Evolutionary conservation across 2,329 filamentous ascomycete species (phyloP), one percentile per base, ranked within the genome.

Genomic region (Aotearoamyces nothofagi): DNA sequence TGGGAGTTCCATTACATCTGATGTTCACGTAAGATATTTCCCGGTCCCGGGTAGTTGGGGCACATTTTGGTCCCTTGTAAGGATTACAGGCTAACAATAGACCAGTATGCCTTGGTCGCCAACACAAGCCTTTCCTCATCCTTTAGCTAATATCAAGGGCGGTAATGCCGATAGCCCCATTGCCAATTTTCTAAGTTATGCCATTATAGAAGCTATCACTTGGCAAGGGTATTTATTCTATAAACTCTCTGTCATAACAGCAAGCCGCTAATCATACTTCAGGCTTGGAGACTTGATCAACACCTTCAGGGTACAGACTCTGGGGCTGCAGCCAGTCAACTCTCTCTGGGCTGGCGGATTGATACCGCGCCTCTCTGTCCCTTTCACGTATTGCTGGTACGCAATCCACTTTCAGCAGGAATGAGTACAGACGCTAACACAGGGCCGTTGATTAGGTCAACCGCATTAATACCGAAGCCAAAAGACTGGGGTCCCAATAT

Each of bases 181-280:
- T 44, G 70, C 74, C n/a, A 86, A 84, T 49, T 81, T 79, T 45
- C 79, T 84, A 46, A 76, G 69, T 3, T 86, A 83, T 44, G 71
- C 76, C 0, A 54, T 84, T 17, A 76, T 84, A 2, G 78, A 86
- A 46, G 74, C 81, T 66, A 79, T 84, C 63, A 76, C 82, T 1
- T 92, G 82, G 82, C 82, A 92, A 51, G 83, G 83, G 0, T 53
- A 35, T 24, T 38, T 32, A 14, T 12, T 2, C 15, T 8, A 14
- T 28, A 11, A 11, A 16, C 25, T 27, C 16, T 5, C 5, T 7
- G 5, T 15, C 10, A 11, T n/a, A n/a, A n/a, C 14, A 10, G 11
- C 5, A 20, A 5, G 5, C 5, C 11, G 11, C 29, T 31, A 27
- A 31, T 11, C 13, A 4, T 9, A 9, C n/a, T 11, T 13, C 3